Percentiles rank a stretch among this genome's conserved stretches.
Evolutionary conservation across 805 yeast species (phyloP).

Genomic region (Ogataea degrootiae): DNA sequence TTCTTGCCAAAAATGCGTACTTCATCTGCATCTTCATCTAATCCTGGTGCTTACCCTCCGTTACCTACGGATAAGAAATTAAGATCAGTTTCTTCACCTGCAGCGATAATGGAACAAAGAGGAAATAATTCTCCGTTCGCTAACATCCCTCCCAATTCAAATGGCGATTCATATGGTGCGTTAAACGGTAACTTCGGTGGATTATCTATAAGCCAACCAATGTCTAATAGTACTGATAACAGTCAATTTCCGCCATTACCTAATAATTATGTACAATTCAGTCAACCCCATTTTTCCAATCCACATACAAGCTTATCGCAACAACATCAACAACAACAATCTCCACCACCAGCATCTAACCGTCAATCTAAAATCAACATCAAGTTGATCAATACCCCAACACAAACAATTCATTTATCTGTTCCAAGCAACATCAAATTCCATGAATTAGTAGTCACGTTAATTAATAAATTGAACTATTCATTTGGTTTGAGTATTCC

Average conservation of each 20-base stretch:
- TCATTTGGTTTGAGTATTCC: constrained; percentile 38
- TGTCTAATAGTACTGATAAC: background rate
- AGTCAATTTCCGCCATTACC: background rate
- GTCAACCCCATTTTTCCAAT: no score
- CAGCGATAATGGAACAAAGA: constrained; percentile 10
- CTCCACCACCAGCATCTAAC: background rate
- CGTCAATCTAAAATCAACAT: constrained; percentile 18
- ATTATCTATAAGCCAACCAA: constrained; percentile 11
- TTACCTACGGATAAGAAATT: constrained; percentile 24
- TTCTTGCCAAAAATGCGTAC: constrained; percentile 24
- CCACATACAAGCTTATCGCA: background rate
- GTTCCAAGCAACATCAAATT: constrained; percentile 37
- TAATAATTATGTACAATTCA: background rate
- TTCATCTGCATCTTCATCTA: constrained; percentile 19
- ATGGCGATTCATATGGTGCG: background rate
- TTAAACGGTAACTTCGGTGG: constrained; percentile 12
- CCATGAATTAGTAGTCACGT: constrained; percentile 35
- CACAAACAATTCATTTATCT: constrained; percentile 58
- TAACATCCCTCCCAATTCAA: constrained; percentile 2
- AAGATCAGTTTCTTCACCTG: constrained; percentile 33
- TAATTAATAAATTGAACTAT: constrained; percentile 46
- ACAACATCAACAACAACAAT: constrained; percentile 2
- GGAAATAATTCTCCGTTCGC: no score
- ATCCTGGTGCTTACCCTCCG: constrained; percentile 18
- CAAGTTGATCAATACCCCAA: constrained; percentile 29